Evolutionary conservation across 1,139 yeast species (phyloP), one percentile per base, ranked within the genome.

Genomic region (Diutina scorzettiae): DNA sequence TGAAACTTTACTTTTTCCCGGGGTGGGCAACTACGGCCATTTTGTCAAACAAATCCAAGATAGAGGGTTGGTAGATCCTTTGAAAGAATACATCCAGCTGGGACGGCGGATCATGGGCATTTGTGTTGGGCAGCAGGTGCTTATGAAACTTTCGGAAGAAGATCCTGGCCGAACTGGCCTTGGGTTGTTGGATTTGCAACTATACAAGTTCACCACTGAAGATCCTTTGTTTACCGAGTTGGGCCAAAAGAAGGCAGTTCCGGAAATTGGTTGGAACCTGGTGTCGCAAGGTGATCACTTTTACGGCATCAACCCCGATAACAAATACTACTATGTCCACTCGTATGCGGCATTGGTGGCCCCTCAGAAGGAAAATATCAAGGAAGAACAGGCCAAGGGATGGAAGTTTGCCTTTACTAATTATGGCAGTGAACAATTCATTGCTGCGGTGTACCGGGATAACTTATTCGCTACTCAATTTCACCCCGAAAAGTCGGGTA

Each of bases 11-110:
- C 66, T 84, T 44, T 71, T 91, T 36, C 98, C 98, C 12, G 98
- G 98, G 21, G 98, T 91, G 5, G 98, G 98, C 23, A 89, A 87
- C 57, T 91, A 78, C 59, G 98, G 95, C 33, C 97, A 91, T 58
- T 89, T 91, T 57, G 86, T 87, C 47, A 75, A 73, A 43, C 77
- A 83, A 51, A 60, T 91, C 43, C 71, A 69, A 43, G 66, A 66
- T 3, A 69, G 83, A 46, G 75, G 78, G 0, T 76, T 91, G 45
- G 76, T 70, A 11, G 72, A 66, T 28, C 94, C 94, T 0, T 65
- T 91, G 28, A 64, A 61, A 42, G 61, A 70, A 41, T 87, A 85
- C 53, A 77, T 87, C 40, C 60, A 65, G 5, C 67, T 82, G 17
- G 96, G 95, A 1, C 76, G 78, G 51, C 82, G 93, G 11, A 63